Base-by-base conservation (phyloP, 768 basidiomycete genomes). In the Thelephora aurantiotincta region DNA sequence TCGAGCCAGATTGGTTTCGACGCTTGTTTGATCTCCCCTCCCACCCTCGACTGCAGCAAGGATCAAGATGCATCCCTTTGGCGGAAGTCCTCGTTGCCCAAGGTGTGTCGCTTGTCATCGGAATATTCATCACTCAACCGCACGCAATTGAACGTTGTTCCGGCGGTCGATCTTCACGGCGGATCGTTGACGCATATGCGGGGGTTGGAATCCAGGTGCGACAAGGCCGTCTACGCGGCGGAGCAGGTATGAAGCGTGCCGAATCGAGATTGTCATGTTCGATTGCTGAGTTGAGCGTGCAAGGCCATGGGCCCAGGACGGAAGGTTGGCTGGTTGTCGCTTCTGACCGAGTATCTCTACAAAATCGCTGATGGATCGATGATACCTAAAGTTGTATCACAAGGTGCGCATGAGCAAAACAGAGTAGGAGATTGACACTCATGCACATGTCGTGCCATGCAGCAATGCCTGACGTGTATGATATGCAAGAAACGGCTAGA, bases 231-330 rank as follows among this genome's bases (percentile, higher is more conserved):
- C 30, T 93, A 93, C 64, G 83, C 82, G 51, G 89, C 88, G 45
- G 89, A 93, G 62, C 87, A 92, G 74, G 85, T 81, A 9, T 18
- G 38, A 51, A 52, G 70, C 61, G 1, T 12, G 7, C 13, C 33
- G 16, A 11, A 12, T 52, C 34, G 12, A 46, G 33, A 37, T 43
- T 34, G 36, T 45, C 43, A 43, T 23, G 16, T 38, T 30, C 26
- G 26, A 30, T 30, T 35, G 14, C 19, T 47, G 3, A 41, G 43
- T 47, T 48, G 11, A 30, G n/a, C 33, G 55, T 43, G 56, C 50
- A 45, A 88, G 84, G 76, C 75, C 26, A 78, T 92, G 70, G 90
- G 90, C 16, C 90, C 90, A 46, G 90, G 84, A 19, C 75, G 90
- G 60, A 90, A 83, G 77, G 90, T 88, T 58, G 57, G 74, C 53